Conservation (phyloP, 345 rosid species). For the Syzygium grande region DNA sequence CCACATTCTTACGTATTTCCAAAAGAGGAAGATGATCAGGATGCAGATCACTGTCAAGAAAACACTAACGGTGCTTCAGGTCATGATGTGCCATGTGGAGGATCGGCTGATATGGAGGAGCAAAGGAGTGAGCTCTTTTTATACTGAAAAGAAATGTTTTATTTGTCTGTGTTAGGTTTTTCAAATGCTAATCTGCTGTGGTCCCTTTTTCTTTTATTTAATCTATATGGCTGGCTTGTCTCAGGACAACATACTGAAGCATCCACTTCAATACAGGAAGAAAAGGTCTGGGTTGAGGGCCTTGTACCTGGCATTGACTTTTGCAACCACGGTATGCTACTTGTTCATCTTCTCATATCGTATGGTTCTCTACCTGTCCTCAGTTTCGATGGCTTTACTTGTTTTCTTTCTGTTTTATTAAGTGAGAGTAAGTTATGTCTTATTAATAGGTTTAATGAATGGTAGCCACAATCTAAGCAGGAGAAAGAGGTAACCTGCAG, state of each 20-base stretch:
- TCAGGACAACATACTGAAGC: constrained; percentile 15
- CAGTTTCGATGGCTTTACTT: not conserved
- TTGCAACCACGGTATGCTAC: constrained; percentile 80
- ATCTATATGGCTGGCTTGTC: not conserved
- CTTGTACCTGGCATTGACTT: constrained; percentile 97
- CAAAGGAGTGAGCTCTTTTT: constrained; percentile 25
- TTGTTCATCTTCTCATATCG: not conserved
- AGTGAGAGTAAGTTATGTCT: not conserved
- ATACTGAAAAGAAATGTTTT: not conserved
- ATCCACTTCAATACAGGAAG: constrained; percentile 29
- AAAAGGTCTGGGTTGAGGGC: constrained; percentile 91
- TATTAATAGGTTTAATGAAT: not conserved
- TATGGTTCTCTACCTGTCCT: not conserved
- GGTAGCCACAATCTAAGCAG: not conserved
- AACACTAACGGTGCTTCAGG: constrained; percentile 3
- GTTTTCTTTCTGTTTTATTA: not conserved
- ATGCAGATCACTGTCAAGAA: constrained; percentile 2
- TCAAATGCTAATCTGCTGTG: not conserved
- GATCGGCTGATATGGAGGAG: constrained; percentile 1
- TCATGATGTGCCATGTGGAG: constrained; percentile 7
- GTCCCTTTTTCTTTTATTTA: not conserved
- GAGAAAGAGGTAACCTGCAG: not conserved
- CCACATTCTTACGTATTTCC: constrained; percentile 87
- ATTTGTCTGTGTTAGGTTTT: not conserved
- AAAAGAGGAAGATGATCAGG: constrained; percentile 31